Evolutionary conservation across 306 rosid species (phyloP).

Genomic region (Inga leiocalycina): DNA sequence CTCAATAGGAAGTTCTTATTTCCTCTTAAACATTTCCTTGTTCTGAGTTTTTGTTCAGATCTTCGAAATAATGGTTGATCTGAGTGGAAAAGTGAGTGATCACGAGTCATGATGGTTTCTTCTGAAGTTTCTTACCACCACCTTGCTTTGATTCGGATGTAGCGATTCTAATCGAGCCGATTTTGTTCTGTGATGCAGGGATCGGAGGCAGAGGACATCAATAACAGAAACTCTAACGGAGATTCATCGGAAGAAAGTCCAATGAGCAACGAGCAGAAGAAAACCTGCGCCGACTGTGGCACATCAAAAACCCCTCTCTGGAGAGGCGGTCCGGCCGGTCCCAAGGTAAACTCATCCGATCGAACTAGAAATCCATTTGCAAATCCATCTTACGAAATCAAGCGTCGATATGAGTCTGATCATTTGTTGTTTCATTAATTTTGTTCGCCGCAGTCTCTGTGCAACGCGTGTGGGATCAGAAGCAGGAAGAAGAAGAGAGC

Average conservation of each 20-base stretch:
- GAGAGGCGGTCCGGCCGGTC: slow-evolving; percentile 98
- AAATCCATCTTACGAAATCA: background rate
- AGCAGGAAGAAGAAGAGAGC: slow-evolving; percentile 97
- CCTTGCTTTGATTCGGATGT: background rate
- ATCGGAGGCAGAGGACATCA: slow-evolving; percentile 71
- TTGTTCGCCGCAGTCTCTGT: slow-evolving; percentile 58
- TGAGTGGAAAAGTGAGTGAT: slow-evolving; percentile 63
- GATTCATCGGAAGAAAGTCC: slow-evolving; percentile 56
- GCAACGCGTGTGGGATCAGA: slow-evolving; percentile 98
- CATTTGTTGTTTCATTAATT: background rate
- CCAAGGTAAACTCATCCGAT: slow-evolving; percentile 57
- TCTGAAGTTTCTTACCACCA: background rate
- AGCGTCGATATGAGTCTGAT: slow-evolving; percentile 22
- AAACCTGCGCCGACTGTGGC: slow-evolving; percentile 93
- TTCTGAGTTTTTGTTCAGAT: slow-evolving; percentile 44
- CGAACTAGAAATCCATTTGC: background rate
- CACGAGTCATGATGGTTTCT: slow-evolving; percentile 10
- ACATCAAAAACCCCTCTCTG: slow-evolving; percentile 94
- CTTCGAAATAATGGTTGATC: slow-evolving; percentile 69
- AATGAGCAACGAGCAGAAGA: slow-evolving; percentile 50
- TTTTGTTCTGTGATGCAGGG: slow-evolving; percentile 52
- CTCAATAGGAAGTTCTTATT: slow-evolving; percentile 9
- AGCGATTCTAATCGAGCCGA: slow-evolving; percentile 35
- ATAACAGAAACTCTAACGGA: slow-evolving; percentile 46
- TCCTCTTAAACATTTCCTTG: background rate